These are phyloP conservation scores for Saccharomyces mikatae DNA, from an alignment of 805 yeast genomes.

Conservation along the genomic window DNA sequence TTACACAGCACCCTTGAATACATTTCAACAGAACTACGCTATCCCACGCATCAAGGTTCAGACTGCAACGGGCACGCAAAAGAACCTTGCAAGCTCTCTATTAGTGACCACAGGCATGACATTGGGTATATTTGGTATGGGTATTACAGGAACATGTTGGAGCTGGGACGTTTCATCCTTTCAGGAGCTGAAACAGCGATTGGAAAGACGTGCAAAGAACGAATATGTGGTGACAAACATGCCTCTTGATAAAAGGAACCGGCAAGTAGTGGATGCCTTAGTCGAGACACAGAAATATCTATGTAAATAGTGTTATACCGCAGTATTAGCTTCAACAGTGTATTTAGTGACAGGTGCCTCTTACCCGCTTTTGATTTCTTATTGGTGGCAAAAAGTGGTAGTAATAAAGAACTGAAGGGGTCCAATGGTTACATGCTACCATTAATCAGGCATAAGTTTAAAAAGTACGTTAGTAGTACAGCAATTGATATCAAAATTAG, in stretches of 20 bases:
- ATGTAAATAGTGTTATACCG: background rate
- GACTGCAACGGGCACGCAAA: constrained; percentile 52
- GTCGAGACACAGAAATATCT: background rate
- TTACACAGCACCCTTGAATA: constrained; percentile 47
- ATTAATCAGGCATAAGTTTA: background rate
- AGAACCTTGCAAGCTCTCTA: constrained; percentile 76
- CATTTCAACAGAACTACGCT: constrained; percentile 76
- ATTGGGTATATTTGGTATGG: constrained; percentile 62
- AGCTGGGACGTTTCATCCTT: constrained; percentile 60
- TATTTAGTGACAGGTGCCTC: background rate
- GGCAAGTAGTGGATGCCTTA: background rate
- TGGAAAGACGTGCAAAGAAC: background rate
- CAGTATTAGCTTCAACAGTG: background rate
- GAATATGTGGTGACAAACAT: background rate
- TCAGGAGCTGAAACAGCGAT: constrained; percentile 42
- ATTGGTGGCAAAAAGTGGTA: background rate
- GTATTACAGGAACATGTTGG: constrained; percentile 73
- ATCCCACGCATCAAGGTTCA: constrained; percentile 42
- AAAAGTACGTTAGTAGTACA: background rate
- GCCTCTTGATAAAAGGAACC: background rate
- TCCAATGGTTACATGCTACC: background rate
- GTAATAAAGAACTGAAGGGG: background rate
- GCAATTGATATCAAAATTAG: background rate
- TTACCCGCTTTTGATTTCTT: background rate
- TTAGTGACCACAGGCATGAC: constrained; percentile 74